These are phyloP conservation scores for Ogataea degrootiae DNA, from an alignment of 805 yeast genomes.

Conservation along the genomic window DNA sequence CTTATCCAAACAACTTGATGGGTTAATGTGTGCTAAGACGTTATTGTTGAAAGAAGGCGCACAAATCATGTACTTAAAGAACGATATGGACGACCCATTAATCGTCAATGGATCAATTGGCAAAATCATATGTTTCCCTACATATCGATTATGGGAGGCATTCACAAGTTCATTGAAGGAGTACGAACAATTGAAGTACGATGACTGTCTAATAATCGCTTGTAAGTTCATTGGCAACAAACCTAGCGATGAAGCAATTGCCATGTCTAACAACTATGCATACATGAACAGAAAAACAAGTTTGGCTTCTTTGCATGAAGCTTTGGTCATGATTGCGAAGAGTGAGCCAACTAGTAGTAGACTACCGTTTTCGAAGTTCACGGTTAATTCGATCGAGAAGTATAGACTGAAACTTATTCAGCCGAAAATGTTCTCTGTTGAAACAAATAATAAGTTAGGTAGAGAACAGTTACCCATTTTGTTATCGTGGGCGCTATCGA, in stretches of 20 bases:
- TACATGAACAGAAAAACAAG: too few species aligned
- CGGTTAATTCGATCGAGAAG: slow-evolving; percentile 29
- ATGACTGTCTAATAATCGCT: slow-evolving; percentile 12
- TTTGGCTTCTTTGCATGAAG: not conserved
- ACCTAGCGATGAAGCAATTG: slow-evolving; percentile 4
- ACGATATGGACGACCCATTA: slow-evolving; percentile 51
- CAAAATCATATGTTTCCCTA: slow-evolving; percentile 52
- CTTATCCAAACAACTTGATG: slow-evolving; percentile 24
- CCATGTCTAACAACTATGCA: too few species aligned
- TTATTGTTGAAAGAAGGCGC: slow-evolving; percentile 75
- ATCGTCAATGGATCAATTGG: slow-evolving; percentile 94
- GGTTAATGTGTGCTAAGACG: slow-evolving; percentile 64
- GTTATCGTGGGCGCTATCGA: slow-evolving; percentile 78
- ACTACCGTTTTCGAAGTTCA: slow-evolving; percentile 46
- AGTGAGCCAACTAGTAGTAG: slow-evolving; percentile 9
- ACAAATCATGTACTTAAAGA: slow-evolving; percentile 91
- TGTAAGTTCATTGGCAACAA: slow-evolving; percentile 12
- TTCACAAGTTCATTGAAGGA: slow-evolving; percentile 23
- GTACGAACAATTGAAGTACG: slow-evolving; percentile 14
- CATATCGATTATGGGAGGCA: slow-evolving; percentile 23
- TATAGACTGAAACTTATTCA: slow-evolving; percentile 28
- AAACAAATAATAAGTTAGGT: slow-evolving; percentile 22
- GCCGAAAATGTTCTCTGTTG: slow-evolving; percentile 33
- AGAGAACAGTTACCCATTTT: slow-evolving; percentile 65
- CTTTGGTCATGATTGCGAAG: slow-evolving; percentile 23